These are phyloP conservation scores for Coemansia sp. DNA, from an alignment of 192 early-diverging fungal species.

Conservation along the genomic window DNA sequence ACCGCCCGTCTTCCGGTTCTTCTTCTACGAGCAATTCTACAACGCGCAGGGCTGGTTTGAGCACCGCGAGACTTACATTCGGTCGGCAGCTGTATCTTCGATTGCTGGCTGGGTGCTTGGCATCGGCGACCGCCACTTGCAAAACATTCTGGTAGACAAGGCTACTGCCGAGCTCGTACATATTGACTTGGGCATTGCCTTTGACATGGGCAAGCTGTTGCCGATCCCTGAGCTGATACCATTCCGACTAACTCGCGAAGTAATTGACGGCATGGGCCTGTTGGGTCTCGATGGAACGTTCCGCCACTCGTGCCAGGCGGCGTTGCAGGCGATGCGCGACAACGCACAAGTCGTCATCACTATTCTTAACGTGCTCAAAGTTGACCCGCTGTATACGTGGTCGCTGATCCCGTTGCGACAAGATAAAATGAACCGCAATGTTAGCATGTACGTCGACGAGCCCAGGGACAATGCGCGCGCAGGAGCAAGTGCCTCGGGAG, in stretches of 20 bases:
- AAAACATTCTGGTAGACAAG: slow-evolving; percentile 89
- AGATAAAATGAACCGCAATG: slow-evolving; percentile 49
- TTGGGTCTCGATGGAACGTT: slow-evolving; percentile 82
- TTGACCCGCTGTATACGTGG: slow-evolving; percentile 88
- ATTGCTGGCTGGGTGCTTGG: slow-evolving; percentile 90
- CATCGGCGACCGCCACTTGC: slow-evolving; percentile 90
- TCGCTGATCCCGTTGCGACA: slow-evolving; percentile 49
- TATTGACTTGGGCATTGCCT: slow-evolving; percentile 96
- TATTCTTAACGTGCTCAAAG: slow-evolving; percentile 92
- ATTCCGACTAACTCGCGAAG: slow-evolving; percentile 88
- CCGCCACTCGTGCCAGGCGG: slow-evolving; percentile 74
- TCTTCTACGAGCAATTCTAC: slow-evolving; percentile 80
- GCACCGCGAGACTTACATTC: slow-evolving; percentile 68
- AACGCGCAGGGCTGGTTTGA: slow-evolving; percentile 78
- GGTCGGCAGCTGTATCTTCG: slow-evolving; percentile 84
- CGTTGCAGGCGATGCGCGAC: slow-evolving; percentile 75
- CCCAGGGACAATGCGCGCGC: slow-evolving; percentile 4
- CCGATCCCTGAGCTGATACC: slow-evolving; percentile 90
- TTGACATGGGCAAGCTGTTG: slow-evolving; percentile 90
- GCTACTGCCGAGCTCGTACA: slow-evolving; percentile 86
- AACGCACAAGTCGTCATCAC: slow-evolving; percentile 82
- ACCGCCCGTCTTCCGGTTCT: slow-evolving; percentile 66
- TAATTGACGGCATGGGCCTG: slow-evolving; percentile 87
- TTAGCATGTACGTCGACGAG: slow-evolving; percentile 26
- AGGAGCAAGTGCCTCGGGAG: slow-evolving; percentile 4